These are phyloP conservation scores for Hansfordia pulvinata DNA, from an alignment of 2,329 filamentous ascomycete species.

Conservation along the genomic window DNA sequence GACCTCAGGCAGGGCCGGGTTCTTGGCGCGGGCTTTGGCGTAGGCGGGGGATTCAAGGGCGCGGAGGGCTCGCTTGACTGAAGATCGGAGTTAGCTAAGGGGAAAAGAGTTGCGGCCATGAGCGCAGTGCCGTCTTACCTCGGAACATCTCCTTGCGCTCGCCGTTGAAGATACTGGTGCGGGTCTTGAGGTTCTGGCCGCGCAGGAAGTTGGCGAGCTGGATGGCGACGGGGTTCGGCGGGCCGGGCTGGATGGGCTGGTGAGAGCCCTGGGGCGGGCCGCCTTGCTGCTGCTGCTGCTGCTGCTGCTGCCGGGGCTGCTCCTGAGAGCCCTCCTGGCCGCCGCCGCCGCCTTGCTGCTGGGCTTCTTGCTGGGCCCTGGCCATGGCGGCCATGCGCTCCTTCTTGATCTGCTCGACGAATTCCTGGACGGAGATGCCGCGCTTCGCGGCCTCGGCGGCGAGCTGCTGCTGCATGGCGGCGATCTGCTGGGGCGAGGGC, in stretches of 20 bases:
- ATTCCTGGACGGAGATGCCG: conserved; percentile 75
- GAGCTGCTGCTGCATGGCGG: conserved; percentile 70
- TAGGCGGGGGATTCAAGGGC: conserved; percentile 83
- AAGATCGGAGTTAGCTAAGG: too few relatives aligned
- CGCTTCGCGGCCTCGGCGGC: conserved; percentile 71
- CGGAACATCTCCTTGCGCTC: conserved; percentile 98
- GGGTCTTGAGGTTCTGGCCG: conserved; percentile 70
- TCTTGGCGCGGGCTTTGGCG: conserved; percentile 78
- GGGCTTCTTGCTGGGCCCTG: conserved; percentile 29
- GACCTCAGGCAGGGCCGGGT: conserved; percentile 76
- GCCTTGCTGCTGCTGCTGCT: conserved; percentile 11
- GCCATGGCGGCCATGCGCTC: conserved; percentile 36
- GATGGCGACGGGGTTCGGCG: conserved; percentile 78
- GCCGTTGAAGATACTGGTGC: conserved; percentile 88
- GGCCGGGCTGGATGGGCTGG: conserved; percentile 60
- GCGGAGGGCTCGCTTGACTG: conserved; percentile 91
- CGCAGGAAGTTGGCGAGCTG: conserved; percentile 82
- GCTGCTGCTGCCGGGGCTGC: conserved; percentile 18
- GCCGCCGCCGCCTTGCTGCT: conserved; percentile 21
- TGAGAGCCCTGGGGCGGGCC: conserved; percentile 21
- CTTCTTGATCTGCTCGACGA: conserved; percentile 56
- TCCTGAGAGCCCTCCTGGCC: conserved; percentile 10
- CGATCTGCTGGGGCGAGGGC: conserved; percentile 75
- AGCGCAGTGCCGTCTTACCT: conserved; percentile 46
- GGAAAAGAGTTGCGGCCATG: too few relatives aligned